A percentile compares a stretch with the other conserved stretches of the same genome.
Evolutionary conservation across 352 stramenopile species (phyloP).

Genomic region (Phytopythium ostracodes): DNA sequence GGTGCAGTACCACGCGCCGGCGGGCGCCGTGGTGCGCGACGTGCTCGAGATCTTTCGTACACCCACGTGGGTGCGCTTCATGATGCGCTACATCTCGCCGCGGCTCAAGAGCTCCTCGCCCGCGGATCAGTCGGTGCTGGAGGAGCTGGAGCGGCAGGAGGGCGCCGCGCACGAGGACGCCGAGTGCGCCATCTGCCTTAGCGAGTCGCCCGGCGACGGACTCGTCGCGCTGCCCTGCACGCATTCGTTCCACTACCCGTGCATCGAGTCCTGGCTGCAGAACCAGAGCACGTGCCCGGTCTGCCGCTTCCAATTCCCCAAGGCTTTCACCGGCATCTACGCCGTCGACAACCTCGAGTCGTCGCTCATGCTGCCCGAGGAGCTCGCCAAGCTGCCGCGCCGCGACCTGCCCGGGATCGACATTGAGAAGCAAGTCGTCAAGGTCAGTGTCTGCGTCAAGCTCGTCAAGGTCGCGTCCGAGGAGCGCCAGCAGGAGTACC

Average conservation of each 20-base stretch:
- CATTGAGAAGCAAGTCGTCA: constrained; percentile 52
- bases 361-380: constrained; percentile 45
- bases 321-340: constrained; percentile 66
- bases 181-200: constrained; percentile 90
- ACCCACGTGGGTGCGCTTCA: constrained; percentile 73
- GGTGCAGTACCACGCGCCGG: constrained; percentile 64
- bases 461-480: constrained; percentile 47
- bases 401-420: constrained; percentile 33
- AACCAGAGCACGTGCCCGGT: constrained; percentile 91
- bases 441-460: constrained; percentile 54
- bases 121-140: constrained; percentile 48
- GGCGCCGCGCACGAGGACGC: constrained; percentile 17
- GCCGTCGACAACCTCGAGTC: constrained; percentile 64
- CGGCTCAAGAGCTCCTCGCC: constrained; percentile 65
- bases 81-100: constrained; percentile 72
- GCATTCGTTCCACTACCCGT: constrained; percentile 92
- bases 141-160: constrained; percentile 38
- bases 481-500: constrained; percentile 46
- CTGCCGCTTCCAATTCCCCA: constrained; percentile 89
- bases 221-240: constrained; percentile 81
- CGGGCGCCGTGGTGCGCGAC: constrained; percentile 39
- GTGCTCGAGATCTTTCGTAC: constrained; percentile 69
- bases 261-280: constrained; percentile 89
- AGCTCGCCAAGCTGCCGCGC: constrained; percentile 36
- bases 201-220: constrained; percentile 52